Evolutionary conservation across 805 yeast species (phyloP), one percentile per base, ranked within the genome.

Genomic region (Nakazawaea anatomiae): DNA sequence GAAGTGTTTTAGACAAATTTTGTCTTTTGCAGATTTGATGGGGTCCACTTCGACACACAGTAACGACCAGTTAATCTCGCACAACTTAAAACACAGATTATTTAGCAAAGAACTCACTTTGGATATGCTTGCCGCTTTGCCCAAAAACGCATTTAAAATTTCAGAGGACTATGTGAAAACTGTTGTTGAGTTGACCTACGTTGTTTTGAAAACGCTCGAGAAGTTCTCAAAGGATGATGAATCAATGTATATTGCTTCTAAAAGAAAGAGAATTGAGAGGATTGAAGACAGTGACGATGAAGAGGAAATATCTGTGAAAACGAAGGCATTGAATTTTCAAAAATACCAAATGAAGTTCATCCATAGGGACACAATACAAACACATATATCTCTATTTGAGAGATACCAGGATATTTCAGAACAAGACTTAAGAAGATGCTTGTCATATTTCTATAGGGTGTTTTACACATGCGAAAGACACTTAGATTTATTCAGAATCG

Each of bases 391-490:
- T 47, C 80, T 77, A 52, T 71, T 92, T 41, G 68, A 76, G 7
- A 72, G 83, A 53, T 89, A 74, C 61, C 71, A 69, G 47, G 96
- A 89, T 52, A 65, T 91, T 36, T 65, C 75, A 1, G 80, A 80
- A 49, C 73, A 68, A 10, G 83, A 82, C 46, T 68, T 92, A 43
- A 83, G 82, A 56, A 74, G 76, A 45, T 82, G 85, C 9, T 61
- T 94, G 7, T 71, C 85, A 0, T 92, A 79, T 60, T 82, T 90
- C 60, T 89, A 87, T 60, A 71, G 87, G 32, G 66, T 89, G 1
- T 81, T 89, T 56, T 82, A 85, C 45, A 74, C 80, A 45, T 75
- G 80, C 40, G 84, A 86, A 52, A 75, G 73, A 47, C 80, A 82
- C 41, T 70, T 82, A 0, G 67, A 78, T 35, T 64, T 87, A 35